Base-by-base conservation (phyloP, 352 stramenopile species). In the Globisporangium nodosum region DNA sequence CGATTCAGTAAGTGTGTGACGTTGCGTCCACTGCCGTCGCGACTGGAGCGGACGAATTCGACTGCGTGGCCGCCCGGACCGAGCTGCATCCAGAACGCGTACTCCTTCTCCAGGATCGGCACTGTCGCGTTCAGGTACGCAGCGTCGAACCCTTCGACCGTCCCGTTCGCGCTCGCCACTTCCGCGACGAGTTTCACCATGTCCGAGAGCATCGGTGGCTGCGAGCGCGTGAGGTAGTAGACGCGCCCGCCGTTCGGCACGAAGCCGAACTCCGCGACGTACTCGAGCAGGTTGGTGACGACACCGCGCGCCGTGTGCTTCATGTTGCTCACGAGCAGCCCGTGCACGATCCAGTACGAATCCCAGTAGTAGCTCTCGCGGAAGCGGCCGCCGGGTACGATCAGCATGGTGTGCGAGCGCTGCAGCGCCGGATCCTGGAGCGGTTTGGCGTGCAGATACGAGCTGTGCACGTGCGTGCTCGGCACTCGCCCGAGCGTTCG, bases 361-460 rank as follows among this genome's bases (percentile, higher is more conserved):
- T 97, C 91, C 91, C 91, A 97, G 66, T 97, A 97, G 71, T 97
- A 97, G 43, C 71, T 87, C 66, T 97, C 91, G 11, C 88, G 81
- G 63, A 97, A 97, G n/a, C 91, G 77, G 5, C 87, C 91, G 20
- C 90, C 91, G 7, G 88, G 90, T 0, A 97, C 81, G 46, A 97
- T 88, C 42, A 97, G 61, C 30, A 92, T 71, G 40, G 88, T 81
- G 45, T 74, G 74, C 40, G 66, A 56, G 31, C 65, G 74, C 13
- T 69, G 56, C 40, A 77, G 56, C 48, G 64, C 61, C 33, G 60
- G 54, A 50, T 75, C 57, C 8, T 71, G 52, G 30, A 90, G 57
- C 53, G 68, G 54, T 43, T 84, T 74, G 1, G 85, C 69, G 33
- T 82, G 61, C 49, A 90, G 65, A 1, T 82, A 72, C 6, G 82